A percentile compares a stretch with the other conserved stretches of the same genome.
These are phyloP conservation scores for Rhodomyrtus tomentosa DNA, from an alignment of 345 rosid species.

Conservation along the genomic window DNA sequence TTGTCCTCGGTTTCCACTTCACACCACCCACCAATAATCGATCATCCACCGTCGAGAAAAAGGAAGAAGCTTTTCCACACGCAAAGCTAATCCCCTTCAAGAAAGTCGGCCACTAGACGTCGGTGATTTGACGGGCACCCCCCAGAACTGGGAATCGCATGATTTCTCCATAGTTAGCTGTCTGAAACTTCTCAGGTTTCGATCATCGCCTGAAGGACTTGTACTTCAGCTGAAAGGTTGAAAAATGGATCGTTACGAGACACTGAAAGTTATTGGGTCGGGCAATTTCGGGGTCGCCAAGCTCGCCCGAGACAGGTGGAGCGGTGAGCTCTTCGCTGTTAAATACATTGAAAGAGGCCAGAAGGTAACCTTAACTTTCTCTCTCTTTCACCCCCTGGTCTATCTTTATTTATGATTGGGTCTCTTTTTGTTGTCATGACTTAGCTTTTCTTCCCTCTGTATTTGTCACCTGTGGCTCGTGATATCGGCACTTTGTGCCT, in stretches of 20 bases:
- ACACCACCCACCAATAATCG: not conserved
- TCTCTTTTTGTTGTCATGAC: not conserved
- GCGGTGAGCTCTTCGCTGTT: constrained; percentile 54
- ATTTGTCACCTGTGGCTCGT: not conserved
- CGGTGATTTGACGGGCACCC: not conserved
- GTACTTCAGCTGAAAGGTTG: not conserved
- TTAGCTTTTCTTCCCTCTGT: not conserved
- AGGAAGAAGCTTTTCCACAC: not conserved
- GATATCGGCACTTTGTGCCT: not conserved
- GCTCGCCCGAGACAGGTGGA: constrained; percentile 54
- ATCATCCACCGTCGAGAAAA: not conserved
- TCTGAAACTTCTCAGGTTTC: not conserved
- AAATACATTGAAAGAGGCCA: constrained; percentile 79
- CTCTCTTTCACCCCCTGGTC: not conserved
- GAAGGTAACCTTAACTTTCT: constrained; percentile 28
- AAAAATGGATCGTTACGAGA: constrained; percentile 71
- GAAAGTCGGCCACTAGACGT: not conserved
- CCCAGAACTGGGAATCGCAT: not conserved
- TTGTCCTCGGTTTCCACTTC: not conserved
- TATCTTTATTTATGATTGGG: not conserved
- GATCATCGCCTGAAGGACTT: not conserved
- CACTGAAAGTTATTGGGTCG: constrained; percentile 70
- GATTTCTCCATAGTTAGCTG: not conserved
- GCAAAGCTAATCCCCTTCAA: not conserved
- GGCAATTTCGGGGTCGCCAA: constrained; percentile 92